Evolutionary conservation across 2,329 filamentous ascomycete genomes (phyloP), one percentile per base, ranked within the genome.

Genomic region (Diaporthe ilicicola): DNA sequence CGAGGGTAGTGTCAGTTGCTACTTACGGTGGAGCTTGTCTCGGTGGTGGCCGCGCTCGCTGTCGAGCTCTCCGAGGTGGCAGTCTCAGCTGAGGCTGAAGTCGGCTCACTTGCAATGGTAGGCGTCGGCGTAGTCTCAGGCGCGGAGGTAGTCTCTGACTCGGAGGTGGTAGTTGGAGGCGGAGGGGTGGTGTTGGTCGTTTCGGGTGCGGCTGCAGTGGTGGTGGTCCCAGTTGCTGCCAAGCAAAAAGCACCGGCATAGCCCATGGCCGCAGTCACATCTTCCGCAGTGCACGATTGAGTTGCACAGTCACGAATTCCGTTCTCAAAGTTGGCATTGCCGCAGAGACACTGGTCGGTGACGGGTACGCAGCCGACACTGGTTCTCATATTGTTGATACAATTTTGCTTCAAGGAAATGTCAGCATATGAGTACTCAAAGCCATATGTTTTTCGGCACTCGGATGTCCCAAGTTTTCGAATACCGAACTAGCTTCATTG

Each of bases 271-370:
- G 73, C 73, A 6, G 55, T 17, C 5, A 66, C 72, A 37, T 76
- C 74, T 13, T 53, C 74, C 8, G 76, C 61, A 19, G 70, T 34
- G 70, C 77, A 78, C 9, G 61, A 64, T 2, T 48, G n/a, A 10
- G 15, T 27, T 7, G 74, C 74, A 56, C 77, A 78, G 55, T 75
- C 74, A 22, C 53, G 53, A 29, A 78, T 73, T 24, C 56, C 70
- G 17, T 68, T 67, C 22, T 55, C 44, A 44, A 73, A 78, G 27
- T 73, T 67, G 29, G 32, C 17, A 4, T 73, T 73, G n/a, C 70
- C 68, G 69, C 77, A 78, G 17, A 78, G 53, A 65, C 77, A 78
- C 51, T 67, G 53, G 19, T 68, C 62, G 9, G 70, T 73, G 24
- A 72, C 70, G 12, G 72, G 72, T 24, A 71, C 67, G 39, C 70